Evolutionary conservation across 441 rosid genomes (phyloP), one percentile per base, ranked within the genome.

Genomic region (Erodium moschatum): DNA sequence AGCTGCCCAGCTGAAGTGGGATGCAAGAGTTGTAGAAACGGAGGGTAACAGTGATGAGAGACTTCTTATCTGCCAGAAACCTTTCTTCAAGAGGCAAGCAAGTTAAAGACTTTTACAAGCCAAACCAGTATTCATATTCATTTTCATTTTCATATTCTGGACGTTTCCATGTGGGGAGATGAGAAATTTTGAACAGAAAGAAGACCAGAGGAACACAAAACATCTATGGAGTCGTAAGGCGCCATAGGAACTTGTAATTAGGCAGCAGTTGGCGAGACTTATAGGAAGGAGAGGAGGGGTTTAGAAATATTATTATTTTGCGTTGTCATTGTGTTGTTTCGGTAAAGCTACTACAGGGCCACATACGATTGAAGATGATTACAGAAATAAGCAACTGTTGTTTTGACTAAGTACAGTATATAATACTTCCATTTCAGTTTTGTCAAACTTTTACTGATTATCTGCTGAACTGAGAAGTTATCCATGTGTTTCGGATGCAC

Each of bases 51-150:
- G 89, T 16, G 96, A 92, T 3, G 98, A 90, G 81, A 90, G 79
- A 81, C 96, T 95, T 54, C 97, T 95, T 18, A 77, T 95, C 76
- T 92, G 98, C 74, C 99, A 95, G 83, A 95, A 95, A 77, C 96
- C 99, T 35, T 87, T 92, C 78, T 74, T 83, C 20, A 92, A 87
- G 84, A 81, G 77, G 77, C 93, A 82, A 77, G 61, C 61, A 15
- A 54, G 61, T 18, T 54, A 16, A 52, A 5, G 8, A 6, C 5
- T 18, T 3, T 48, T n/a, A 11, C 19, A 50, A 52, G 19, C 20
- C 19, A 52, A 52, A 52, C 7, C 18, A 50, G 58, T n/a, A 50
- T 50, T 50, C 18, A 50, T 50, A 50, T 42, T 42, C 11, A 12
- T 44, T 1, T 52, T 52, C 60, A 52, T 52, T 52, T 52, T 52